Evolutionary conservation across 1,139 yeast species (phyloP).

Genomic region (Debaryomycetaceae sp.): DNA sequence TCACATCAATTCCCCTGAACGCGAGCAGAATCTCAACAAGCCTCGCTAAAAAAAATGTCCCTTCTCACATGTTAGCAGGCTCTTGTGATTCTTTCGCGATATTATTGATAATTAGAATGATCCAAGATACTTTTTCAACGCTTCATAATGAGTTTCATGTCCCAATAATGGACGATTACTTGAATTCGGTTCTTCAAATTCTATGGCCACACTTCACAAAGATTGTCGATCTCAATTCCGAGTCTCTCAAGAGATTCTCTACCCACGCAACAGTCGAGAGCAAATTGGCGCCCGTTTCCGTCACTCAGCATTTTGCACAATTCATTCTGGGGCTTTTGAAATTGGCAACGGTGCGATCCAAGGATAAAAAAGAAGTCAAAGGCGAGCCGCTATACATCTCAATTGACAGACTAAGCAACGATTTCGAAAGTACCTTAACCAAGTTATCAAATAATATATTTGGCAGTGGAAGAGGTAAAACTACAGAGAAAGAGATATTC

Average conservation of each 20-base stretch:
- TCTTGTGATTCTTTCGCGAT: conserved; percentile 76
- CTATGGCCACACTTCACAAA: conserved; percentile 88
- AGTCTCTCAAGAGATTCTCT: conserved; percentile 51
- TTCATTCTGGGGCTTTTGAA: conserved; percentile 70
- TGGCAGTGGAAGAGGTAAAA: conserved; percentile 34
- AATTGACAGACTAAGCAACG: conserved; percentile 66
- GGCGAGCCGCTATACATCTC: conserved; percentile 76
- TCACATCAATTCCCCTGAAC: conserved; percentile 26
- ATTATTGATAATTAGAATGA: conserved; percentile 69
- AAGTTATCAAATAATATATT: conserved; percentile 51
- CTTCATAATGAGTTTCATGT: conserved; percentile 61
- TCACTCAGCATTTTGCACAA: conserved; percentile 80
- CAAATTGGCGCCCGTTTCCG: conserved; percentile 50
- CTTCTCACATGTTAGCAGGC: conserved; percentile 17
- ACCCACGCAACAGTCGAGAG: conserved; percentile 23
- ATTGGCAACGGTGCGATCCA: conserved; percentile 33
- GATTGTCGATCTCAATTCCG: conserved; percentile 74
- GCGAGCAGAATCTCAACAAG: conserved; percentile 12
- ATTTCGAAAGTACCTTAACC: conserved; percentile 74
- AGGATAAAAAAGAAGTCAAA: conserved; percentile 14
- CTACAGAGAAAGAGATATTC: conserved; percentile 61
- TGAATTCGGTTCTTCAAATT: conserved; percentile 60
- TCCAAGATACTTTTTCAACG: conserved; percentile 61
- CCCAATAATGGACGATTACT: conserved; percentile 72
- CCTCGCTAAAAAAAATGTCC: conserved; percentile 16